Evolutionary conservation across 306 rosid genomes (phyloP).

Genomic region (Castanopsis chinensis): DNA sequence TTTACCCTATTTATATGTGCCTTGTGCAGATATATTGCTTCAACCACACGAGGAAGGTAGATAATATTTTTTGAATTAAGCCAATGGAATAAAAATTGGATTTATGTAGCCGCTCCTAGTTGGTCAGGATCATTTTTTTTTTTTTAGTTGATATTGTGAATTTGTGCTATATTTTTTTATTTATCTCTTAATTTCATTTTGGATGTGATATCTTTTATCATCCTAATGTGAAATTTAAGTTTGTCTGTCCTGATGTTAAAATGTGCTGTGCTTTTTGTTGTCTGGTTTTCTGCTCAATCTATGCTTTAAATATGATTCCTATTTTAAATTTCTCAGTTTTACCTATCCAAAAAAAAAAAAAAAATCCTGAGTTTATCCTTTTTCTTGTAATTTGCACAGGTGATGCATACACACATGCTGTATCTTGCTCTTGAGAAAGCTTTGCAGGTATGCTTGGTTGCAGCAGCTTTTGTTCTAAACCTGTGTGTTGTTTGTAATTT

Average conservation of each 20-base stretch:
- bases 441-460: constrained; percentile 60
- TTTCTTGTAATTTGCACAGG: constrained; percentile 39
- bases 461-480: constrained; percentile 14
- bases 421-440: constrained; percentile 78
- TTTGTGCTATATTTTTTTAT: neutral
- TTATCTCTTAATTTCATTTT: neutral
- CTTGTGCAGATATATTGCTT: constrained; percentile 60
- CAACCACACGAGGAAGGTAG: constrained; percentile 55
- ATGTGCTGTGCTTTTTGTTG: neutral
- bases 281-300: constrained; percentile 6
- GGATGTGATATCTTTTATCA: neutral
- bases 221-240: neutral
- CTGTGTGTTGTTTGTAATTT: constrained; percentile 2
- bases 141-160: constrained; percentile 8
- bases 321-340: neutral
- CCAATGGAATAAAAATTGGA: neutral
- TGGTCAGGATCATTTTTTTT: neutral
- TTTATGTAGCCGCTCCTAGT: neutral
- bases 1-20: constrained; percentile 78
- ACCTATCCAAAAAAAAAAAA: no score
- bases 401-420: constrained; percentile 51
- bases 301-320: neutral
- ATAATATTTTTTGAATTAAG: constrained; percentile 12
- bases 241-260: neutral
- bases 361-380: neutral